Evolutionary conservation across 306 rosid species (phyloP), one percentile per base, ranked within the genome.

Genomic region (Corylus heterophylla): DNA sequence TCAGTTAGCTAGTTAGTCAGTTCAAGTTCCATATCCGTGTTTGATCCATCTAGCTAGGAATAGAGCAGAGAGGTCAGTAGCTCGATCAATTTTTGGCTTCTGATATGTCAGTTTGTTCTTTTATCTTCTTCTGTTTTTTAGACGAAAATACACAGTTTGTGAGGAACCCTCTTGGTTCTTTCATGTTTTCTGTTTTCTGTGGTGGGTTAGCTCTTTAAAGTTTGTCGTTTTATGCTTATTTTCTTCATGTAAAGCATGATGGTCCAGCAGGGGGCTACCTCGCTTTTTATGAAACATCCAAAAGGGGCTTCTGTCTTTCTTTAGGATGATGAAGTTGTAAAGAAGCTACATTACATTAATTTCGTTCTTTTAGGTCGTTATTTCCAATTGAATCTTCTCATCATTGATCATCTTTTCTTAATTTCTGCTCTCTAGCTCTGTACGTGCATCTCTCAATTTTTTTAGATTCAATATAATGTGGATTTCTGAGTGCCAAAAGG

Each of bases 161-260:
- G 81, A 76, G 80, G 59, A 72, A 54, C 68, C 81, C 37, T 48
- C 67, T 81, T 66, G 29, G 71, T 54, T 54, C 17, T 76, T 66
- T 13, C 61, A 37, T 22, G 75, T 37, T 56, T 73, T 39, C 29
- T 22, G 75, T 37, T 56, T 73, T 39, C 29, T 66, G 49, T 37
- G 50, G 79, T 66, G 48, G 79, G 83, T 3, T 31, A 31, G 35
- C 82, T 67, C 79, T 49, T 48, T 14, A 13, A 8, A 14, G 44
- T 35, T 82, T 78, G 82, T 76, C 80, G 9, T 75, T 61, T 56
- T 56, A 52, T 82, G 84, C 73, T 55, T 12, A 67, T 74, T 82
- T 70, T 76, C 75, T 64, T 85, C 81, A 74, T 69, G 80, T 17
- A 73, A 84, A 73, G 62, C 71, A 72, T 62, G 78, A 39, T 55